phyloP scores from a whole-genome alignment of 1,284 basidiomycete genomes.

The Moniliophthora roreri region DNA sequence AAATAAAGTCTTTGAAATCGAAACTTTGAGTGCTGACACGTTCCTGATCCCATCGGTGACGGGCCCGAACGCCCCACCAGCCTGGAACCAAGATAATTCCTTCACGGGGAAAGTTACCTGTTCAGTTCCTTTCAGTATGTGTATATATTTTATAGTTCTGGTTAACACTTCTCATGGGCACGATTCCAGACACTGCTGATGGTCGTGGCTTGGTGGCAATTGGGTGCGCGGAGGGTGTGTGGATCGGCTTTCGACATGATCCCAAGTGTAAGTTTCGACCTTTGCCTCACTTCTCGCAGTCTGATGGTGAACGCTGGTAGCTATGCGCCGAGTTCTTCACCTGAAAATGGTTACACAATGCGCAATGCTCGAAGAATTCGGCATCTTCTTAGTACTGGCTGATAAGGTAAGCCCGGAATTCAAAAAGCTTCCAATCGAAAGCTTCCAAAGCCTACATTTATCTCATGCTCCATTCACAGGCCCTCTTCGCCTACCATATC shows the following conservation, averaged over 20 bases:
- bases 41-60: slow-evolving; percentile 72
- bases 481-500: slow-evolving; percentile 87
- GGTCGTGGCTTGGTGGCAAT: slow-evolving; percentile 86
- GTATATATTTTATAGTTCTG: not conserved
- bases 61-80: slow-evolving; percentile 43
- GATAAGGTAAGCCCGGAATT: slow-evolving; percentile 75
- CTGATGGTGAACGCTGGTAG: slow-evolving; percentile 32
- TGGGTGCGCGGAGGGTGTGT: slow-evolving; percentile 94
- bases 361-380: slow-evolving; percentile 93
- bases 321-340: slow-evolving; percentile 87
- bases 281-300: not conserved
- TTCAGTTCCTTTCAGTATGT: slow-evolving; percentile 88
- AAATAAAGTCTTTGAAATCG: slow-evolving; percentile 90
- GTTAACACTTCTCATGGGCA: not conserved
- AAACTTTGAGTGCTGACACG: slow-evolving; percentile 81
- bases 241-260: slow-evolving; percentile 93
- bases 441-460: not conserved
- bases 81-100: slow-evolving; percentile 69
- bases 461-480: slow-evolving; percentile 35
- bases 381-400: slow-evolving; percentile 92
- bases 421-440: too few species aligned
- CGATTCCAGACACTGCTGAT: slow-evolving; percentile 68
- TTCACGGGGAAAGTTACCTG: slow-evolving; percentile 91
- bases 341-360: slow-evolving; percentile 91
- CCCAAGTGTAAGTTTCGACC: slow-evolving; percentile 63